Percentiles rank a stretch among this genome's conserved stretches.
These are phyloP conservation scores for Camellia oleifera DNA, from an alignment of 179 eudicot genomes.

Conservation along the genomic window DNA sequence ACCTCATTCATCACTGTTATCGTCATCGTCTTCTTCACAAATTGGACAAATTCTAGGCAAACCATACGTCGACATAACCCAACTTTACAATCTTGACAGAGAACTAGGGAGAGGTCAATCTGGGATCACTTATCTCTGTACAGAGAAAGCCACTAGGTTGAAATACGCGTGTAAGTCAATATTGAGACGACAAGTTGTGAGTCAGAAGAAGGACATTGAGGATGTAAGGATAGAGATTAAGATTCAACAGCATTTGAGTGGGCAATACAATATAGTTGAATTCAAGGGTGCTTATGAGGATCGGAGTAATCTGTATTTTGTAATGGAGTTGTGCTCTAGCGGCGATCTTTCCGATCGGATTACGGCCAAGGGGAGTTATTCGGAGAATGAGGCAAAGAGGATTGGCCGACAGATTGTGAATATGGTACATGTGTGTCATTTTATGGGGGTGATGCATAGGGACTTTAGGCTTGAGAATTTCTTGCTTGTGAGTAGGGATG, in stretches of 20 bases:
- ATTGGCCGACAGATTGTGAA: slow-evolving; percentile 63
- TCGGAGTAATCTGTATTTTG: slow-evolving; percentile 38
- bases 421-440: slow-evolving; percentile 79
- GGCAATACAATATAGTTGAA: slow-evolving; percentile 70
- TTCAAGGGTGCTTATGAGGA: slow-evolving; percentile 74
- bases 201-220: slow-evolving; percentile 37
- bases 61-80: slow-evolving; percentile 45
- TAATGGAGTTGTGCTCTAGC: slow-evolving; percentile 69
- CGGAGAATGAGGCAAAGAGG: slow-evolving; percentile 65
- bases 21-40: background rate
- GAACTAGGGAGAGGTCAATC: slow-evolving; percentile 76
- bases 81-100: slow-evolving; percentile 41
- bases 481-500: slow-evolving; percentile 44
- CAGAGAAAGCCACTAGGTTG: slow-evolving; percentile 43
- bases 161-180: slow-evolving; percentile 62
- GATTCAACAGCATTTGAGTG: slow-evolving; percentile 57
- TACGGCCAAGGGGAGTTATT: slow-evolving; percentile 42
- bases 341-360: slow-evolving; percentile 76
- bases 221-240: slow-evolving; percentile 59
- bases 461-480: slow-evolving; percentile 85
- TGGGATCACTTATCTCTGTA: slow-evolving; percentile 66
- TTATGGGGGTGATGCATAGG: slow-evolving; percentile 82
- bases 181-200: slow-evolving; percentile 40
- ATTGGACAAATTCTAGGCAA: slow-evolving; percentile 44
- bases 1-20: background rate